Evolutionary conservation across 768 basidiomycete species (phyloP), one percentile per base, ranked within the genome.

Genomic region (Termitomyces sp.): DNA sequence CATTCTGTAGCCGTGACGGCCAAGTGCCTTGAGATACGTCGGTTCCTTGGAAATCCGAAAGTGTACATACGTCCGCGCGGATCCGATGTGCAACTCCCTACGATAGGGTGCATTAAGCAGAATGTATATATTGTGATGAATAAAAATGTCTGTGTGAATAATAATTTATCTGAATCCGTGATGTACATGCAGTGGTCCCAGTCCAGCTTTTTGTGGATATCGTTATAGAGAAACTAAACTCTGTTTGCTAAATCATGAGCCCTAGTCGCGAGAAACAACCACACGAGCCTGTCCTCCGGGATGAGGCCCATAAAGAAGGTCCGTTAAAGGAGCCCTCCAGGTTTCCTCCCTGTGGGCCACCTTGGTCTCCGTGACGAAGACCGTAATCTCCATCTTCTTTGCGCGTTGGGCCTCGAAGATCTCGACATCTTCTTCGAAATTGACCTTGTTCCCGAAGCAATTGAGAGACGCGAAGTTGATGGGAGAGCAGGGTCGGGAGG

Each of bases 381-480:
- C 55, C 5, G 57, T 44, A 14, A 65, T 45, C 0, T 59, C 59
- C 11, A 55, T 40, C 11, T 40, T 44, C 8, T 61, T 54, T 6
- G 51, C 46, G 23, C 63, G 52, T 56, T 70, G 68, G 21, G 50
- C 58, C 52, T 69, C 66, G 23, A 67, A 6, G 39, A 65, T 62
- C 23, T 69, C 66, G 11, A 66, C 46, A 0, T 76, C 69, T 44
- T 65, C 61, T 58, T 72, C 69, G 43, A 76, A 73, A 21, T 63
- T 63, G 42, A 59, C 59, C 8, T 52, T 61, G 16, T 64, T 66
- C 23, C 64, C 58, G 51, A 76, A 73, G 45, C 75, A 76, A 45
- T 71, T 75, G 19, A 69, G 60, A 23, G 58, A 47, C 37, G 53
- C 50, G 35, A 66, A 64, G 32, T 52, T 66, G 55, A 66, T 69